Base-by-base conservation (phyloP, 345 rosid genomes). In the Rhodamnia rubescens region DNA sequence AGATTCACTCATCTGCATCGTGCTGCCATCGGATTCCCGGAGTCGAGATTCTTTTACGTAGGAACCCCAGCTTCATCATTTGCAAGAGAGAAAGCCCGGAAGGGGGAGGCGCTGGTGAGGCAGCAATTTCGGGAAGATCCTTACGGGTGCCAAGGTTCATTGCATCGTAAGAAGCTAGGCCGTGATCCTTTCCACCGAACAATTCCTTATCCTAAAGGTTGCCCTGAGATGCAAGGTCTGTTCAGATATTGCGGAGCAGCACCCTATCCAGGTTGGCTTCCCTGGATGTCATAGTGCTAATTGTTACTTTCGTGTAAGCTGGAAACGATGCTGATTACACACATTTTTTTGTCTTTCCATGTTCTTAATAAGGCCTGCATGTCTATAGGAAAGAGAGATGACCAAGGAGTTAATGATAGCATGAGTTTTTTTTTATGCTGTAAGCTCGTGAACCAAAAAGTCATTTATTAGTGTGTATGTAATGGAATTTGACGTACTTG, bases 111-210 rank as follows among this genome's bases (percentile, higher is more conserved):
- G 84, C 84, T 93, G 86, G 99, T 93, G 86, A 90, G 93, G 88
- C 82, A 94, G 85, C 99, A 97, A 88, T 97, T 97, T 89, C 91
- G 87, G 87, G 93, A 91, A 82, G 99, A 97, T 85, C 99, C 98
- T 58, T 94, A 93, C 26, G 99, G 99, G 55, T 97, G 99, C 85
- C 87, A 86, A 85, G 96, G 95, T 85, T 92, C 95, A 22, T 95
- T 97, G 53, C 87, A 91, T 92, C 93, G 94, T 82, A 97, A 97
- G 88, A 97, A 94, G 86, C 88, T 96, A 36, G 93, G 95, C 44
- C 98, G 98, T 32, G 98, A 97, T 84, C 99, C 99, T 64, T 97
- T 97, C 87, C 99, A 94, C 88, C 90, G 98, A 80, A 86, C 99
- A 47, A 91, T 97, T 84, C 99, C 99, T 13, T 97, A 96, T 82